Evolutionary conservation across 2,329 filamentous ascomycete genomes (phyloP), one percentile per base, ranked within the genome.

Genomic region (Alternaria longipes): DNA sequence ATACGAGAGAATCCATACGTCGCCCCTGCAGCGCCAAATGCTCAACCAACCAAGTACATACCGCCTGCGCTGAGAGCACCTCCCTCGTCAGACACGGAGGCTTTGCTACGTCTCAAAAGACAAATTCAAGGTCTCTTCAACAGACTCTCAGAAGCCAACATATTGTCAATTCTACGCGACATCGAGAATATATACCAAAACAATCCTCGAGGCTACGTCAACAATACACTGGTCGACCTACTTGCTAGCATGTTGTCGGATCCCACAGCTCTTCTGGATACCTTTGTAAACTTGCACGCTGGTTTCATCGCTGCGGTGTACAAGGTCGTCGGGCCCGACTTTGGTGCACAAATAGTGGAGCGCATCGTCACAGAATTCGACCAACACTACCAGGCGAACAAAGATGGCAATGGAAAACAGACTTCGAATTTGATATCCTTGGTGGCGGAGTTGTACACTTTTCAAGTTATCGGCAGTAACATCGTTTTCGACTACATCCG

Each of bases 401-500:
- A 79, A 47, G 59, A 68, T 5, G 74, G 74, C 3, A 72, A 76
- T 5, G 78, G 77, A 32, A 80, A 80, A 41, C 93, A 93, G 74
- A 85, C 90, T 56, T 84, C 86, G 2, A 97, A 99, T 75, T 79
- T 97, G 44, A 86, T 97, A 30, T 91, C 91, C 1, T 86, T 98
- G 30, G 82, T 98, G 14, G 89, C 94, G 0, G 89, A 97, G 73
- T 84, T 98, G 40, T 99, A 98, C 80, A 94, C 92, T 51, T 97
- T 99, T 74, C 92, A 97, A 71, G 88, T 97, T 22, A 85, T 97
- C 45, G 90, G 91, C 41, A 90, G 90, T 71, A 90, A 89, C 53
- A 85, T 99, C 28, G 85, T 98, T 26, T 98, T 97, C 73, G 95
- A 98, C 78, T 95, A 96, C 73, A 89, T 98, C 74, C 89, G 92